Evolutionary conservation across 2,329 filamentous ascomycete species (phyloP).

Genomic region (Ceratocystis albifundus): DNA sequence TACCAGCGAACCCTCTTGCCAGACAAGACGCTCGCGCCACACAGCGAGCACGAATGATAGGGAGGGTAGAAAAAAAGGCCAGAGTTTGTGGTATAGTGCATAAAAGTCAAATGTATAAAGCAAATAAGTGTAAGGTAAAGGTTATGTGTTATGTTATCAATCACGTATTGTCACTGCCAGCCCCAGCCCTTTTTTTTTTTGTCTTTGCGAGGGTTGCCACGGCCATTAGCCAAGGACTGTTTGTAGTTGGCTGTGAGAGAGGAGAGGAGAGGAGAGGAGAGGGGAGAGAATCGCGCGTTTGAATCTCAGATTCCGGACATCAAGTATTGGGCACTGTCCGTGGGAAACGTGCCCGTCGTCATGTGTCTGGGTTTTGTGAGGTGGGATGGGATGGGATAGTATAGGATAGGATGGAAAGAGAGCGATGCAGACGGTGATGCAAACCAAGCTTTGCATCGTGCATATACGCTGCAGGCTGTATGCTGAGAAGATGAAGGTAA

Average conservation of each 20-base stretch:
- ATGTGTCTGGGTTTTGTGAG: not conserved
- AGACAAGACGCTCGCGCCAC: not conserved
- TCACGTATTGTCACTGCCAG: not conserved
- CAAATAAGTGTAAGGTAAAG: not conserved
- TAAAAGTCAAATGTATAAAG: not conserved
- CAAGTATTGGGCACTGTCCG: not conserved
- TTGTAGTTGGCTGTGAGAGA: too few relatives aligned
- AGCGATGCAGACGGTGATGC: not conserved
- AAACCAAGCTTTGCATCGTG: not conserved
- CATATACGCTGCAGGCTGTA: not conserved
- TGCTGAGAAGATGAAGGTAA: not conserved
- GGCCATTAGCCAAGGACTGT: too few relatives aligned
- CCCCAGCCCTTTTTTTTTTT: too few relatives aligned
- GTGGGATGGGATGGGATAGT: too few relatives aligned
- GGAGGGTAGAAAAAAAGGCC: not conserved
- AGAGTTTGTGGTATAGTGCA: not conserved
- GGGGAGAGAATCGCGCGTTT: too few relatives aligned
- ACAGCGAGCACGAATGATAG: not conserved
- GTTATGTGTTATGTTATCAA: conserved; percentile 4
- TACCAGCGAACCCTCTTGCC: not conserved
- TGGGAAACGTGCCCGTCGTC: not conserved
- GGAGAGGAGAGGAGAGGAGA: too few relatives aligned
- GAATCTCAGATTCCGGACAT: not conserved
- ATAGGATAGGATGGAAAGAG: too few relatives aligned
- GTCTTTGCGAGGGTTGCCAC: not conserved